Conservation (phyloP, 257 asterid species). For the Cordia subcordata region DNA sequence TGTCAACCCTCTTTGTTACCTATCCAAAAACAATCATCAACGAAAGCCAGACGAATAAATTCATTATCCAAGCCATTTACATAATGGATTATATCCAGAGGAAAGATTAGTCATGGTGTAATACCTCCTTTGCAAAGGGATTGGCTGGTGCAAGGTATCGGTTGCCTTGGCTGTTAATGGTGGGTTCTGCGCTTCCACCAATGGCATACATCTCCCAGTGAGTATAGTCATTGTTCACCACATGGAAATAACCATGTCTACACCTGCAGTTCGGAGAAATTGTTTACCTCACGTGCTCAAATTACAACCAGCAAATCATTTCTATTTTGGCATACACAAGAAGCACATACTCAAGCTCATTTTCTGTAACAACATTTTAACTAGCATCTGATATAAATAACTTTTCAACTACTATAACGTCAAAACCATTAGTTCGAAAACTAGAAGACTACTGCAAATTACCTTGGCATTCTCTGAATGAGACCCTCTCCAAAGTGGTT, state of each 20-base stretch:
- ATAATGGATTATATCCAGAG: neutral
- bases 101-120: neutral
- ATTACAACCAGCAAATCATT: neutral
- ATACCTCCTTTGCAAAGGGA: conserved; percentile 81
- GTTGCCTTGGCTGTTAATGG: conserved; percentile 93
- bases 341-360: neutral
- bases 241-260: conserved; percentile 89
- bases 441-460: neutral
- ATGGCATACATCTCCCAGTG: conserved; percentile 99
- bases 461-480: conserved; percentile 98
- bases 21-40: conserved; percentile 22
- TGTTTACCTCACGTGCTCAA: neutral
- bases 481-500: conserved; percentile 94
- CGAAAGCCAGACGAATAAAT: neutral
- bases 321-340: neutral
- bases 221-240: conserved; percentile 94
- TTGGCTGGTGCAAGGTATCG: conserved; percentile 76
- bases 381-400: no score
- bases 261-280: conserved; percentile 48
- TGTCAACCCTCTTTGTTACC: conserved; percentile 89
- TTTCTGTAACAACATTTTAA: no score
- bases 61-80: neutral
- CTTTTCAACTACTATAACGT: no score
- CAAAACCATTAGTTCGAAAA: no score
- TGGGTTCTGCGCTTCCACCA: conserved; percentile 88